Evolutionary conservation across 805 yeast species (phyloP).

Genomic region (Candida multigemmis): DNA sequence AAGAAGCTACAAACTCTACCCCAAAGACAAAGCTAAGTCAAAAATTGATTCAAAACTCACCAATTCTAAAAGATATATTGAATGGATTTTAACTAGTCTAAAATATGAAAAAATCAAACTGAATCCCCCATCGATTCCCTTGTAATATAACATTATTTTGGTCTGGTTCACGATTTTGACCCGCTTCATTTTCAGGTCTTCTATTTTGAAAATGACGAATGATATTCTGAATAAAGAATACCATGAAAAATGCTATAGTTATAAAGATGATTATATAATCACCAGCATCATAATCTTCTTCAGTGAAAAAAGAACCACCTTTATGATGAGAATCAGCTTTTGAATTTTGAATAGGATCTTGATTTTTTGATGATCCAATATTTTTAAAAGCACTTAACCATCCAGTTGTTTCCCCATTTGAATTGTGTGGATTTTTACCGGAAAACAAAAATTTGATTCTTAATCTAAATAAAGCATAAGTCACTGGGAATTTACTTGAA

Average conservation of each 20-base stretch:
- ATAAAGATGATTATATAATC: constrained; percentile 25
- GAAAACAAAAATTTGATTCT: constrained; percentile 25
- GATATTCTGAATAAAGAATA: constrained; percentile 17
- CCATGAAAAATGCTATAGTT: constrained; percentile 17
- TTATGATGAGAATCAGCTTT: constrained; percentile 28
- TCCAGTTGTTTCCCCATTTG: constrained; percentile 12
- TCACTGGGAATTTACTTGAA: constrained; percentile 22
- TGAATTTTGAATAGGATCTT: constrained; percentile 13
- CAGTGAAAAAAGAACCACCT: constrained; percentile 12
- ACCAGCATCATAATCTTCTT: constrained; percentile 5
- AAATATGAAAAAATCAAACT: too few species aligned
- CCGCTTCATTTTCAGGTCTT: constrained; percentile 3
- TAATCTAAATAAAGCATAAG: constrained; percentile 27
- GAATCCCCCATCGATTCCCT: constrained; percentile 8
- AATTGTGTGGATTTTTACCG: constrained; percentile 7
- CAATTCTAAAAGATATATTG: too few species aligned
- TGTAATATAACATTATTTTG: constrained; percentile 7
- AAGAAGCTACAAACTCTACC: too few species aligned
- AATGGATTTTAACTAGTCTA: too few species aligned
- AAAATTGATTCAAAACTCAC: constrained; percentile 24
- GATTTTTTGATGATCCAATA: constrained; percentile 9
- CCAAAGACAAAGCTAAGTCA: constrained; percentile 18
- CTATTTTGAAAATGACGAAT: constrained; percentile 13
- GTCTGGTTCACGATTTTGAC: constrained; percentile 3
- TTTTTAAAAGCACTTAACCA: constrained; percentile 30